phyloP scores from a whole-genome alignment of 257 asterid genomes.

The Primulina tabacum region DNA sequence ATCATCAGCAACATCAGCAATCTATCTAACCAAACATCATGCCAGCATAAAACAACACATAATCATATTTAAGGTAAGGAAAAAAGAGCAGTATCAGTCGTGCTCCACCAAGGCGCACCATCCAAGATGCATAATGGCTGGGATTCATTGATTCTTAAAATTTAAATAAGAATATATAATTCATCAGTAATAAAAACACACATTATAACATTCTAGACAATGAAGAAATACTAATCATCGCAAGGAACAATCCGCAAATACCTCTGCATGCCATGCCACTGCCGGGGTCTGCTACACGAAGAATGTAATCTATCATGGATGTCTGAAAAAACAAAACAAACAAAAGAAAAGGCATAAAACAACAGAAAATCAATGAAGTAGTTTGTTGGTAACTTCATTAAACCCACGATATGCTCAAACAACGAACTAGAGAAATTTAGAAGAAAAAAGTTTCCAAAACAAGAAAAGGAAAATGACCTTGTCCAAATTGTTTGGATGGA shows the following conservation, averaged over 20 bases:
- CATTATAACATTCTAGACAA: conserved; percentile 4
- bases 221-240: conserved; percentile 15
- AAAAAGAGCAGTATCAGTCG: conserved; percentile 50
- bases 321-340: conserved; percentile 32
- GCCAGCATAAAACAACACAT: conserved; percentile 8
- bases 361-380: not conserved
- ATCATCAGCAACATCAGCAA: conserved; percentile 59
- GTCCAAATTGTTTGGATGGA: conserved; percentile 75
- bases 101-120: conserved; percentile 74
- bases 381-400: not conserved
- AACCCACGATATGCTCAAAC: not conserved
- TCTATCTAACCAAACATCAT: conserved; percentile 35
- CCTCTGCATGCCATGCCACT: conserved; percentile 94
- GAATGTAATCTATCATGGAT: conserved; percentile 80
- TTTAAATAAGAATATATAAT: conserved; percentile 9
- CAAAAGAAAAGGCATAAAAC: not conserved
- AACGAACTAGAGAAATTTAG: not conserved
- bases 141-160: conserved; percentile 60
- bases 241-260: conserved; percentile 28
- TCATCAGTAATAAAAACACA: conserved; percentile 25
- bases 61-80: conserved; percentile 16
- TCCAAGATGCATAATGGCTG: conserved; percentile 84
- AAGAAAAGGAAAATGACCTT: too few relatives aligned
- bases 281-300: conserved; percentile 78
- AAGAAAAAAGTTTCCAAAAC: not conserved